Evolutionary conservation across 208 protist species (phyloP).

Genomic region (Wallacemonas sp.): DNA sequence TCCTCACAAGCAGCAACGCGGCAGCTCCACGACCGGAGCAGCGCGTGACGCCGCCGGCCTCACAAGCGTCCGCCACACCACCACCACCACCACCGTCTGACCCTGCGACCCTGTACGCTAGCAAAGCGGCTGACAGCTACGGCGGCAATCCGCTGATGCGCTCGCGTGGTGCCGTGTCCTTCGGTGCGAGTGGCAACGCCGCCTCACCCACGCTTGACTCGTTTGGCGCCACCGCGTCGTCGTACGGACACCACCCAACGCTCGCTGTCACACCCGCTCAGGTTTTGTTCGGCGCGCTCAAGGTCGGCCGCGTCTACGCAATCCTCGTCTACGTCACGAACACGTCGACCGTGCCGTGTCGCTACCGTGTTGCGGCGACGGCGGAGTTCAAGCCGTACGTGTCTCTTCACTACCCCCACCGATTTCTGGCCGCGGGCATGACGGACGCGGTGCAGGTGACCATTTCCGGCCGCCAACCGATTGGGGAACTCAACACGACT

Average conservation of each 20-base stretch:
- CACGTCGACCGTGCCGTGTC: slow-evolving; percentile 77
- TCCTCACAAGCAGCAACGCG: no score
- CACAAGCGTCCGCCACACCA: no score
- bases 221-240: slow-evolving; percentile 15
- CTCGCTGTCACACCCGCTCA: slow-evolving; percentile 20
- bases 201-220: neutral
- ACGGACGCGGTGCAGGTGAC: slow-evolving; percentile 50
- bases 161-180: neutral
- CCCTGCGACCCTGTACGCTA: no score
- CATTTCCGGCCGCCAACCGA: slow-evolving; percentile 54
- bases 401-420: slow-evolving; percentile 53
- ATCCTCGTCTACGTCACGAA: slow-evolving; percentile 59
- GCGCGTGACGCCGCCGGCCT: no score
- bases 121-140: slow-evolving; percentile 12
- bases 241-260: slow-evolving; percentile 17
- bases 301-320: slow-evolving; percentile 45
- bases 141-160: slow-evolving; percentile 13
- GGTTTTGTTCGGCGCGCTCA: slow-evolving; percentile 59
- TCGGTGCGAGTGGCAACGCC: neutral
- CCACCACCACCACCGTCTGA: no score
- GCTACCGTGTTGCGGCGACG: slow-evolving; percentile 59
- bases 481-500: slow-evolving; percentile 25
- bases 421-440: slow-evolving; percentile 79
- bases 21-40: no score
- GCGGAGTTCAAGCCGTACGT: slow-evolving; percentile 30